These are phyloP conservation scores for Trichophyton benhamiae DNA, from an alignment of 2,329 filamentous ascomycete genomes.

Conservation along the genomic window DNA sequence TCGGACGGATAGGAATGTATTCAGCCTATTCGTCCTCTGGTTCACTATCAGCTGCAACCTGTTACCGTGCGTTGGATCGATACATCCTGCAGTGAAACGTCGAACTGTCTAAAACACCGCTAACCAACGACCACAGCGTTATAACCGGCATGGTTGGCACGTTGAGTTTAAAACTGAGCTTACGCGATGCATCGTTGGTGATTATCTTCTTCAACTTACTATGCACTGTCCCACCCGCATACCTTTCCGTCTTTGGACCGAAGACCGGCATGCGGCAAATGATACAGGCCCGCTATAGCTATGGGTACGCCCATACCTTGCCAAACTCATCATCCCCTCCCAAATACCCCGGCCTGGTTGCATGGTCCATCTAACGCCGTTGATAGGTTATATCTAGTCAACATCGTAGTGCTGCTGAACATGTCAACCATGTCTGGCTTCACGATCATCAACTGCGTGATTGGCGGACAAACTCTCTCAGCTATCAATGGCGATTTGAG, in stretches of 20 bases:
- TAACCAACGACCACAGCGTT: constrained; percentile 6
- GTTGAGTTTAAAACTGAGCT: constrained; percentile 12
- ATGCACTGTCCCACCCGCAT: constrained; percentile 17
- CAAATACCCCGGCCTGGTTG: not conserved
- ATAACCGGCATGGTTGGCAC: constrained; percentile 14
- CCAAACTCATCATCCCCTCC: too few relatives aligned
- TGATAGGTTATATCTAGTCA: constrained; percentile 22
- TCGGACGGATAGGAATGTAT: constrained; percentile 42
- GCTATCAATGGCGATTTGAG: constrained; percentile 46
- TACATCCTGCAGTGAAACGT: not conserved
- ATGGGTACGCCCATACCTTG: constrained; percentile 15
- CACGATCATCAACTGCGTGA: constrained; percentile 50
- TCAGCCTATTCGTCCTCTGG: constrained; percentile 44
- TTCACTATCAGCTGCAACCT: constrained; percentile 47
- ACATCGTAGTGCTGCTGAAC: constrained; percentile 51
- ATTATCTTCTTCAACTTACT: constrained; percentile 23
- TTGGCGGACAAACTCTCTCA: constrained; percentile 56
- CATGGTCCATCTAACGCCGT: not conserved
- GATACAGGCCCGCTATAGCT: constrained; percentile 21
- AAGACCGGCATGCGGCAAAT: constrained; percentile 22
- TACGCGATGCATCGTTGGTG: constrained; percentile 12
- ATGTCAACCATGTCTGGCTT: constrained; percentile 52
- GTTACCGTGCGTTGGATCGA: constrained; percentile 39
- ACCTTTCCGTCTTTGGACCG: constrained; percentile 19
- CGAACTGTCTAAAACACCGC: not conserved